phyloP scores from a whole-genome alignment of 2,329 filamentous ascomycete species.

The Exophiala aquamarina region DNA sequence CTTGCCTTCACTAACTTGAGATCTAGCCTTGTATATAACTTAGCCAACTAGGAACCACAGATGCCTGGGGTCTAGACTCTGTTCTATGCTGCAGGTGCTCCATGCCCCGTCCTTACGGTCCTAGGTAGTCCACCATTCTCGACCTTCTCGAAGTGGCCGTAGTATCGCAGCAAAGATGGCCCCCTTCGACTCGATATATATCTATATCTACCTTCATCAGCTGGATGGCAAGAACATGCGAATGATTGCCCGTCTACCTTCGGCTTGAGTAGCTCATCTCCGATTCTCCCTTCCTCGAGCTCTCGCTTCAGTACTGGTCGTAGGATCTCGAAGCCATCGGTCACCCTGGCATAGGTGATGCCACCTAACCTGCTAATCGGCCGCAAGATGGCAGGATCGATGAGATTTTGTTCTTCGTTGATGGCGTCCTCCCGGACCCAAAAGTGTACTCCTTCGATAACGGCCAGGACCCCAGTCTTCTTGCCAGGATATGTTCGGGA shows the following conservation, averaged over 20 bases:
- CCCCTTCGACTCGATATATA: too few relatives aligned
- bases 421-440: conserved; percentile 89
- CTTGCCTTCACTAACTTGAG: too few relatives aligned
- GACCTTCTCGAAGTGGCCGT: too few relatives aligned
- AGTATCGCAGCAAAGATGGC: too few relatives aligned
- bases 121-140: too few relatives aligned
- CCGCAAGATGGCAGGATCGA: conserved; percentile 74
- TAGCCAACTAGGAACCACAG: too few relatives aligned
- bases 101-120: too few relatives aligned
- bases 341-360: conserved; percentile 75
- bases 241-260: conserved; percentile 18
- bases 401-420: conserved; percentile 70
- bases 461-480: conserved; percentile 70
- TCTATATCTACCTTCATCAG: too few relatives aligned
- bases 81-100: too few relatives aligned
- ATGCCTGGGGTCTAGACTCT: too few relatives aligned
- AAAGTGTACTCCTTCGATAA: conserved; percentile 82
- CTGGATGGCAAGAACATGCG: not conserved
- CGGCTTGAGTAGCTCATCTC: conserved; percentile 10
- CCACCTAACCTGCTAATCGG: conserved; percentile 77
- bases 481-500: conserved; percentile 68
- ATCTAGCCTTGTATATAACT: too few relatives aligned
- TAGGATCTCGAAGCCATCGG: conserved; percentile 70
- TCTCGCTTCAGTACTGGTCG: conserved; percentile 46
- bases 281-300: conserved; percentile 7